A percentile compares a stretch with the other conserved stretches of the same genome.
Evolutionary conservation across 2,329 filamentous ascomycete species (phyloP).

Genomic region (Sporothrix luriei): DNA sequence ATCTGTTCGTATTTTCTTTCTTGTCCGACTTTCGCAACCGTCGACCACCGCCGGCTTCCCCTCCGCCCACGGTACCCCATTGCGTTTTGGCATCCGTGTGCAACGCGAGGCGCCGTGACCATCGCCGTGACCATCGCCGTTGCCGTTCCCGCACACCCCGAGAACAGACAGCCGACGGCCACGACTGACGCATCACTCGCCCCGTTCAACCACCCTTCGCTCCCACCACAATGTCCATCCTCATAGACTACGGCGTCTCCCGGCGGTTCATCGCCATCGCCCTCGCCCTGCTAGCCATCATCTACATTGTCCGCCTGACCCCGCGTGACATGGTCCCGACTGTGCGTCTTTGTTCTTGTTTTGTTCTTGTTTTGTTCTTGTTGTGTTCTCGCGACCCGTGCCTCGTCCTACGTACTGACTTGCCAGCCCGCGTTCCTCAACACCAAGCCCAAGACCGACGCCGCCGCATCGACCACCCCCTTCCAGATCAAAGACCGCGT

Average conservation of each 20-base stretch:
- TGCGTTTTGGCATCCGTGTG: neutral
- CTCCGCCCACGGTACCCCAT: neutral
- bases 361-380: no score
- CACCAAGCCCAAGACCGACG: neutral
- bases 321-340: constrained; percentile 30
- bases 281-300: constrained; percentile 31
- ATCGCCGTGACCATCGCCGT: neutral
- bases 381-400: neutral
- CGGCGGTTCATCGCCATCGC: constrained; percentile 32
- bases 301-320: constrained; percentile 35
- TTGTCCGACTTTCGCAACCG: neutral
- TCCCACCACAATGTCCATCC: constrained; percentile 22
- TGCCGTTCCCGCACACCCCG: neutral
- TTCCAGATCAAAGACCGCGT: constrained; percentile 34
- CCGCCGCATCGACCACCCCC: neutral
- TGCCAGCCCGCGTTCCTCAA: constrained; percentile 20
- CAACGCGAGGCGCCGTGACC: constrained; percentile 16
- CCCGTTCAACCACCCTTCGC: neutral
- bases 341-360: constrained; percentile 25
- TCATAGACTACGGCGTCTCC: constrained; percentile 35
- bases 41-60: neutral
- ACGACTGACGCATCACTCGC: no score
- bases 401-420: neutral
- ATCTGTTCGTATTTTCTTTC: no score
- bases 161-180: neutral